These are phyloP conservation scores for Coffea eugenioides DNA, from an alignment of 257 asterid genomes.

Conservation along the genomic window DNA sequence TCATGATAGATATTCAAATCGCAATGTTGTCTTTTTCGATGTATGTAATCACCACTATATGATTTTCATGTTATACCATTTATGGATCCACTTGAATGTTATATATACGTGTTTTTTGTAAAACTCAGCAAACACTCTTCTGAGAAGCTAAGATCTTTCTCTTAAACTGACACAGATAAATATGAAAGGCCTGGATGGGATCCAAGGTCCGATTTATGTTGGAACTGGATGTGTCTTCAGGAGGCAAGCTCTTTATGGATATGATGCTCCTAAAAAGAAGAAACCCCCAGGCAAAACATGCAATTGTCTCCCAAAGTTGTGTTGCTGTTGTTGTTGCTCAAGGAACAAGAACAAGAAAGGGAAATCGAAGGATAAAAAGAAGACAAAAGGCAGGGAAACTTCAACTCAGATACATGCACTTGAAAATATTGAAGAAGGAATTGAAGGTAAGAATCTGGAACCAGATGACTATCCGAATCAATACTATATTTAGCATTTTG, in stretches of 20 bases:
- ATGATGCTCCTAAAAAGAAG: slow-evolving; percentile 85
- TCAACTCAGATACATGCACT: slow-evolving; percentile 94
- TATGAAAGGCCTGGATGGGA: slow-evolving; percentile 98
- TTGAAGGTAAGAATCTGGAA: slow-evolving; percentile 58
- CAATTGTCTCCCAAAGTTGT: slow-evolving; percentile 91
- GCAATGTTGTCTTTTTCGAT: slow-evolving; percentile 92
- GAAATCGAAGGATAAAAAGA: slow-evolving; percentile 71
- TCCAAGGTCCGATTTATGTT: slow-evolving; percentile 96
- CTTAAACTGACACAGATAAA: slow-evolving; percentile 54
- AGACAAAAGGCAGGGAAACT: slow-evolving; percentile 60
- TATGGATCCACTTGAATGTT: neutral
- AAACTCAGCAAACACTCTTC: slow-evolving; percentile 4
- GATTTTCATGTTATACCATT: neutral
- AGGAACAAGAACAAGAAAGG: slow-evolving; percentile 57
- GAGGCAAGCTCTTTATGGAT: slow-evolving; percentile 94
- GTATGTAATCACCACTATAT: slow-evolving; percentile 38
- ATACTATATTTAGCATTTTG: neutral
- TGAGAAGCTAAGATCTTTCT: slow-evolving; percentile 20
- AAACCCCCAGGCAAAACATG: slow-evolving; percentile 92
- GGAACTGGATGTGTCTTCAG: slow-evolving; percentile 97
- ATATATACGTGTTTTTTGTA: neutral
- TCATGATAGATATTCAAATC: slow-evolving; percentile 91
- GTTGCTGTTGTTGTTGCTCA: slow-evolving; percentile 59
- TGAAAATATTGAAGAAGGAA: slow-evolving; percentile 93
- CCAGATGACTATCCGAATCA: neutral